phyloP scores from a whole-genome alignment of 2,329 filamentous ascomycete species.

The Pezicula radicicola region DNA sequence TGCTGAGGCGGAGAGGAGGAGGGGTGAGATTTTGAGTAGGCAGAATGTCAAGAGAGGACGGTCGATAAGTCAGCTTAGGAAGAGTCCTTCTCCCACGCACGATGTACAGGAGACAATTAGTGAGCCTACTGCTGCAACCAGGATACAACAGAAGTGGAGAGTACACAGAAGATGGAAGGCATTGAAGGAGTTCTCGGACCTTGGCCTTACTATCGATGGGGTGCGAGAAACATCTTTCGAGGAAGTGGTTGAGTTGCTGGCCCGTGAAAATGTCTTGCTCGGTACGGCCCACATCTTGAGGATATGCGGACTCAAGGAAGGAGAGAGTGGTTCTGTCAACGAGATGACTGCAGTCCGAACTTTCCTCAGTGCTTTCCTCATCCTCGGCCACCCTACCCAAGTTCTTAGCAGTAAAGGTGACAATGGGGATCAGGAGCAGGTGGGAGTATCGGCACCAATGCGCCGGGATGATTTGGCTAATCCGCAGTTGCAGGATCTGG shows the following conservation, averaged over 20 bases:
- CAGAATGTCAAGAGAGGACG: constrained; percentile 49
- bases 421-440: constrained; percentile 55
- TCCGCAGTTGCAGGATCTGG: constrained; percentile 66
- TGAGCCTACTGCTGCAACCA: constrained; percentile 58
- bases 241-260: constrained; percentile 66
- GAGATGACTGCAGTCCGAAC: constrained; percentile 71
- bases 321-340: constrained; percentile 57
- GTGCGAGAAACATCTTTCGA: constrained; percentile 72
- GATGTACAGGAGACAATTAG: constrained; percentile 47
- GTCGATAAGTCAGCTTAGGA: constrained; percentile 51
- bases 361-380: constrained; percentile 77
- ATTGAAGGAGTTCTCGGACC: constrained; percentile 61
- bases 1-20: constrained; percentile 71
- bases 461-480: constrained; percentile 54
- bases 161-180: constrained; percentile 52
- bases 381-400: constrained; percentile 74
- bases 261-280: constrained; percentile 62
- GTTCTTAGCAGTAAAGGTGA: constrained; percentile 72
- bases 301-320: constrained; percentile 68
- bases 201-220: constrained; percentile 68
- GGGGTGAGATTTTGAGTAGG: constrained; percentile 60
- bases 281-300: constrained; percentile 65
- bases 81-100: constrained; percentile 45
- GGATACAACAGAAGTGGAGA: constrained; percentile 71
- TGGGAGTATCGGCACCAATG: constrained; percentile 40